Conservation (phyloP, 345 rosid species). For the Boechera stricta region DNA sequence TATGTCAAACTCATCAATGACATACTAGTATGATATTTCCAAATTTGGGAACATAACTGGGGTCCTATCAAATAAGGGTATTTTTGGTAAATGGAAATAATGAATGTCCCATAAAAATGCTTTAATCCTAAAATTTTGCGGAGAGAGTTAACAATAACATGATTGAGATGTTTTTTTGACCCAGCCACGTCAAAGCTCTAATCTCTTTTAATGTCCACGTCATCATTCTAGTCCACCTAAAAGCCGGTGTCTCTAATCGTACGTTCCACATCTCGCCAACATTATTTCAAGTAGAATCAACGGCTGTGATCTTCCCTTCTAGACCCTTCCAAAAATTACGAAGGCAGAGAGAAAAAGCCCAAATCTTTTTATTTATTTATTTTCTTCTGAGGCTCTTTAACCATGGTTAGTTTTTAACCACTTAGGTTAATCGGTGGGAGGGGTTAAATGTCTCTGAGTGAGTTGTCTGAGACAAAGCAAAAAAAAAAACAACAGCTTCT, state of each 20-base stretch:
- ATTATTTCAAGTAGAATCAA: constrained; percentile 45
- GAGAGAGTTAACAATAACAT: not conserved
- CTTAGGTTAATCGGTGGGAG: constrained; percentile 38
- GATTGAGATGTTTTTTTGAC: constrained; percentile 46
- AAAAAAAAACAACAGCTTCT: constrained; percentile 25
- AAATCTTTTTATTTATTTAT: not conserved
- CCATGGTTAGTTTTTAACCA: constrained; percentile 42
- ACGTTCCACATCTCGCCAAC: constrained; percentile 45
- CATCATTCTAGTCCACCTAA: constrained; percentile 26
- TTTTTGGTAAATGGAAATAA: constrained; percentile 6
- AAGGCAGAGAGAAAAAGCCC: constrained; percentile 1
- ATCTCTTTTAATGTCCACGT: constrained; percentile 55
- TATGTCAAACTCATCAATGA: constrained; percentile 10
- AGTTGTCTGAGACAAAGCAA: constrained; percentile 7
- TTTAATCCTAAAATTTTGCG: constrained; percentile 31
- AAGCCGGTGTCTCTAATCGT: constrained; percentile 38
- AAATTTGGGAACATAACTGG: constrained; percentile 14
- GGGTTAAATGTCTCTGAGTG: constrained; percentile 39
- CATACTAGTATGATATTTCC: constrained; percentile 26
- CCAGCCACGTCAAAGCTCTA: constrained; percentile 58
- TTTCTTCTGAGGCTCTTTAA: constrained; percentile 2
- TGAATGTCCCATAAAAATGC: not conserved
- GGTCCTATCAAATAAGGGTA: constrained; percentile 10
- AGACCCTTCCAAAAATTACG: constrained; percentile 55
- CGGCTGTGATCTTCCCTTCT: constrained; percentile 55